Evolutionary conservation across 768 basidiomycete species (phyloP), one percentile per base, ranked within the genome.

Genomic region (Hortiboletus campestris): DNA sequence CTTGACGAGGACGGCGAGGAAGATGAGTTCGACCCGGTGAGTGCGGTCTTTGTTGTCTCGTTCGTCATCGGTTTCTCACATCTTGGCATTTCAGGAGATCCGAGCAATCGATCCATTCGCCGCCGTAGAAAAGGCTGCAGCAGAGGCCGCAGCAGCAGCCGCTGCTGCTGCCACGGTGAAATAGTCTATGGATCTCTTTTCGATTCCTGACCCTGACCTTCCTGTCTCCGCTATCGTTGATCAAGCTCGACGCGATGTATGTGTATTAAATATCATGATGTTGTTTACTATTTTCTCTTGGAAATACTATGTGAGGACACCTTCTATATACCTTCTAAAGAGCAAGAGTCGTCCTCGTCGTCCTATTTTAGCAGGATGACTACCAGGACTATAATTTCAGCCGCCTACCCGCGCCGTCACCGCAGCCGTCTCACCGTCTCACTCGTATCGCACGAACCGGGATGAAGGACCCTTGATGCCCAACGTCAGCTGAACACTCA

Each of bases 1-100:
- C 62, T 69, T 16, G 62, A 69, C 13, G 62, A 62, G 35, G 67
- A 71, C 3, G 67, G 67, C 7, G 51, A 10, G 3, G 62, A 69
- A 32, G 69, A 68, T 44, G 51, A 28, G 2, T 49, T 66, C 7
- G 63, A 59, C 31, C 34, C 47, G 16, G 65, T 66, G 32, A 46
- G 65, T 47, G 17, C 50, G 14, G 31, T n/a, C n/a, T 20, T 34
- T 11, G 12, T 28, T 7, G 0, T 34, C 13, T 25, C 9, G 10
- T 28, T 12, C 12, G 2, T 39, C 10, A 2, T 13, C 19, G 1
- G 22, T 4, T 49, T 52, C 55, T 63, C 40, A 62, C 20, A 9
- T 0, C 28, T 25, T 20, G 44, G 6, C 9, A 29, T 46, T 29
- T 38, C 31, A 66, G 63, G 51, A 38, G 4, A 29, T 58, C 22